Evolutionary conservation across 73 alveolate species (phyloP).

Genomic region (Stentor coeruleus): DNA sequence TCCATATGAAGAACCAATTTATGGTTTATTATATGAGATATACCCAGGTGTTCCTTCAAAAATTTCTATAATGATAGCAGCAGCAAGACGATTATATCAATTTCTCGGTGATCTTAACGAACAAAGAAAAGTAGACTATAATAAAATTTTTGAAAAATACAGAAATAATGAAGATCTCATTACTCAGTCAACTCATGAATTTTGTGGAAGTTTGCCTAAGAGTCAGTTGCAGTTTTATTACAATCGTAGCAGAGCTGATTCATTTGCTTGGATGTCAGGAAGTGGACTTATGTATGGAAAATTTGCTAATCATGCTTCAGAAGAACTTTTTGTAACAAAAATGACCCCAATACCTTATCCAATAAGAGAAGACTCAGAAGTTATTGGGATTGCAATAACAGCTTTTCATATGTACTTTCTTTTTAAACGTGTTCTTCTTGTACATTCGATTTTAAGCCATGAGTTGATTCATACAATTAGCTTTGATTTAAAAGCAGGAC

Average conservation of each 20-base stretch:
- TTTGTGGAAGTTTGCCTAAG: background rate
- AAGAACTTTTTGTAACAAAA: conserved; percentile 1
- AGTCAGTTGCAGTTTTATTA: conserved; percentile 18
- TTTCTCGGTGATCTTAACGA: conserved; percentile 18
- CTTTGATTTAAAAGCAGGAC: conserved; percentile 36
- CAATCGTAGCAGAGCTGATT: conserved; percentile 15
- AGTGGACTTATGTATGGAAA: conserved; percentile 5
- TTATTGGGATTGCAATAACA: conserved; percentile 33
- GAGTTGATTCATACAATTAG: conserved; percentile 42
- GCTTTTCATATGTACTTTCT: conserved; percentile 56
- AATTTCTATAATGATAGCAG: background rate
- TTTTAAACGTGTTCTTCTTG: conserved; percentile 37
- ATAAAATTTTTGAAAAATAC: background rate
- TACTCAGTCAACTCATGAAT: background rate
- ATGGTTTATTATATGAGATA: conserved; percentile 20
- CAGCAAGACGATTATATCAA: background rate
- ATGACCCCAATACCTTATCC: conserved; percentile 21
- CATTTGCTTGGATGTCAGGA: conserved; percentile 26
- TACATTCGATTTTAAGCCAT: conserved; percentile 52
- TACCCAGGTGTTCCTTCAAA: conserved; percentile 24
- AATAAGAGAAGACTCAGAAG: background rate
- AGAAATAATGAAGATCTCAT: background rate
- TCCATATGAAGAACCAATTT: background rate
- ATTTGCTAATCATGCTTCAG: background rate
- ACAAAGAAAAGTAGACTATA: conserved; percentile 5